Percentiles rank a stretch among this genome's conserved stretches.
Evolutionary conservation across 345 rosid species (phyloP).

Genomic region (Corchorus capsularis): DNA sequence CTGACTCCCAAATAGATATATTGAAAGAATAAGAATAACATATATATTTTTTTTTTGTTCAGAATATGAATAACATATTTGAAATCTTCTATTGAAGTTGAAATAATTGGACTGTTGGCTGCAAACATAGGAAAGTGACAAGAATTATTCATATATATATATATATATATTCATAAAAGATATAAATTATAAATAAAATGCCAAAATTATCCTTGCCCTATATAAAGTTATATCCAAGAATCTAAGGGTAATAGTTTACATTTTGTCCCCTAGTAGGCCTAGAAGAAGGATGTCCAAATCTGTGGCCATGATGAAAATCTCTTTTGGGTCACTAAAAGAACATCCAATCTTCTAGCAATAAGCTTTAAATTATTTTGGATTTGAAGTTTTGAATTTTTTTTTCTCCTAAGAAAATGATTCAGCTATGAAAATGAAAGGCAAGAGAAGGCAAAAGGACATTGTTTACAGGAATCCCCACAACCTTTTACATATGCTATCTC

Average conservation of each 20-base stretch:
- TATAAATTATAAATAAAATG: neutral
- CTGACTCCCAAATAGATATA: conserved; percentile 15
- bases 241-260: neutral
- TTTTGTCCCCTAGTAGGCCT: neutral
- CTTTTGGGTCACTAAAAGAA: neutral
- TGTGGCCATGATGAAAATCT: neutral
- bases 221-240: neutral
- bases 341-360: neutral
- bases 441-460: neutral
- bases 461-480: neutral
- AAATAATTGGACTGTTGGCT: neutral
- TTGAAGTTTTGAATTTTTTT: neutral
- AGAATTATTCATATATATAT: neutral
- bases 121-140: neutral
- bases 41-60: too few species aligned
- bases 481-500: conserved; percentile 8
- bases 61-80: neutral
- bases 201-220: neutral
- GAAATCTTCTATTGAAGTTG: neutral
- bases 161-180: too few species aligned
- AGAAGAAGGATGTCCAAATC: neutral
- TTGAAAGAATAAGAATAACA: neutral
- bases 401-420: conserved; percentile 11
- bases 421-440: conserved; percentile 15
- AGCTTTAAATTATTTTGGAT: neutral